Evolutionary conservation across 495 filamentous ascomycete species (phyloP), one percentile per base, ranked within the genome.

Genomic region (Lasiosphaeria ovina): DNA sequence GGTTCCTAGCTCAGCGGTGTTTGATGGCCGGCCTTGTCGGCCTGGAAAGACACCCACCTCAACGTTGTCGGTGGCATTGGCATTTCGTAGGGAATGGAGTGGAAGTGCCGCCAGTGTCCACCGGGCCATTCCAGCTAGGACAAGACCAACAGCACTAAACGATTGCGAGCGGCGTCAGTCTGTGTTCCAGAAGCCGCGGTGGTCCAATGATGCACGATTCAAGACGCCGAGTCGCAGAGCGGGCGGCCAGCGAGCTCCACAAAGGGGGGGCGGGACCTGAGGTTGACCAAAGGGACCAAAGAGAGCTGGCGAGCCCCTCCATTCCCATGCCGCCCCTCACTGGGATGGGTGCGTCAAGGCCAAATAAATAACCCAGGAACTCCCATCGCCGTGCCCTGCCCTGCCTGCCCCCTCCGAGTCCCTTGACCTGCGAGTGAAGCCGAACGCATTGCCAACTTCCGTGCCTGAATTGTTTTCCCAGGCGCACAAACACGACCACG

Each of bases 201-300:
- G n/a, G 47, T 51, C 59, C 59, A 61, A 61, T 61, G 59, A 55
- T 53, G 51, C 59, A 61, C 51, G 59, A 61, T 56, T 61, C 59
- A 61, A 17, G 53, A 24, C 44, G 16, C 44, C 12, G 16, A 47
- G 44, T 8, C 12, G 44, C 44, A 47, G 44, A 4, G 12, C 8
- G 12, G 44, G 12, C 12, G 44, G 44, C 12, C 44, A 14, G 5
- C 12, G 44, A n/a, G 11, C 44, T 4, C 44, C 44, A 47, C 44
- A 7, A 47, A n/a, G 11, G 44, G 16, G 44, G 44, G 44, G 44
- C 44, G 11, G 24, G 24, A 2, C 24, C 24, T 24, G 2, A 24
- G 44, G 44, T 47, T 47, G 44, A n/a, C 44, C 44, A 47, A 47
- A 8, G 44, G 16, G 2, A 47, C 12, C 12, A 2, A 42, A n/a